Percentiles rank a stretch among this genome's conserved stretches.
Conservation (phyloP, 495 filamentous ascomycete species). For the Achaetomiella virescens region DNA sequence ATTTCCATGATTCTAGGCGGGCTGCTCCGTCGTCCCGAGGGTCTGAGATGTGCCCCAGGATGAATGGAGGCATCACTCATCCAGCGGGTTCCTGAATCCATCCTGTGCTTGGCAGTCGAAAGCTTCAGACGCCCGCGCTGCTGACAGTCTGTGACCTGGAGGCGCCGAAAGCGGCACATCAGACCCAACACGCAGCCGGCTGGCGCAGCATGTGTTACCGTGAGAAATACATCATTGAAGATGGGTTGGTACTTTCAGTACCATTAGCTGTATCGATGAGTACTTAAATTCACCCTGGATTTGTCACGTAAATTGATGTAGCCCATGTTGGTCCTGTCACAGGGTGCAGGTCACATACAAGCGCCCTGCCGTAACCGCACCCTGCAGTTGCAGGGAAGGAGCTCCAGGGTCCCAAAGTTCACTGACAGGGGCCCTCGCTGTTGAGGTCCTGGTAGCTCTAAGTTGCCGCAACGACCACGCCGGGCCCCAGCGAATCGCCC, state of each 20-base stretch:
- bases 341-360: slow-evolving; percentile 3
- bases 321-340: not conserved
- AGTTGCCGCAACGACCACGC: slow-evolving; percentile 18
- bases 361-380: slow-evolving; percentile 8
- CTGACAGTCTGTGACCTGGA: slow-evolving; percentile 4
- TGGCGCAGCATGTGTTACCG: not conserved
- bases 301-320: not conserved
- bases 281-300: not conserved
- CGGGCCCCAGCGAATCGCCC: slow-evolving; percentile 25
- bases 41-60: not conserved
- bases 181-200: not conserved
- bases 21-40: not conserved
- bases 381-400: slow-evolving; percentile 17
- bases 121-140: not conserved
- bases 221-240: too few relatives aligned
- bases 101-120: not conserved
- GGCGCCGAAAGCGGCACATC: slow-evolving; percentile 13
- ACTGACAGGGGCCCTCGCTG: slow-evolving; percentile 15
- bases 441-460: slow-evolving; percentile 10
- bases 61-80: not conserved
- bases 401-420: slow-evolving; percentile 20
- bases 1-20: not conserved
- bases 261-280: too few relatives aligned
- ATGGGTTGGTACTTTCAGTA: not conserved
- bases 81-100: not conserved